Conservation (phyloP, 2,329 filamentous ascomycete species). For the Remersonia thermophila region DNA sequence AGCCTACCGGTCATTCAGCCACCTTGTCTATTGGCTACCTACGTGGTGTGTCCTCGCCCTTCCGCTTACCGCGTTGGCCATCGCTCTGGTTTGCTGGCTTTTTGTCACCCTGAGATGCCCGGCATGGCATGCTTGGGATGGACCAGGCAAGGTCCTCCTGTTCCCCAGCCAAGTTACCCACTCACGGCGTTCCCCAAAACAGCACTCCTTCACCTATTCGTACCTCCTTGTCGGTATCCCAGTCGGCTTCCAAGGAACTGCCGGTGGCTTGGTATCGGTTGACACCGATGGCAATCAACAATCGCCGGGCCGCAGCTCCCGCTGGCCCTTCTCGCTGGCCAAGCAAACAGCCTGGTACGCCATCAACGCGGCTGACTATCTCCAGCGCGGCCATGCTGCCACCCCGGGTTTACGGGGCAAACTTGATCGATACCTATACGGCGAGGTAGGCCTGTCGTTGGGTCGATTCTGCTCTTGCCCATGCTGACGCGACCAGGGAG, state of each 20-base stretch:
- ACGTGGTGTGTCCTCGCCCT: too few relatives aligned
- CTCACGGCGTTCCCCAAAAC: constrained; percentile 51
- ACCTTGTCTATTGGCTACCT: too few relatives aligned
- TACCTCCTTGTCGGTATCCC: constrained; percentile 60
- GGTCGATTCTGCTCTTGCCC: background rate
- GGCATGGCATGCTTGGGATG: constrained; percentile 13
- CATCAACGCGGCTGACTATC: constrained; percentile 47
- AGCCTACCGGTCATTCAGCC: too few relatives aligned
- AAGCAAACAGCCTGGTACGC: constrained; percentile 37
- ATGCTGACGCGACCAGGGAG: constrained; percentile 31
- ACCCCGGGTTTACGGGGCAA: constrained; percentile 49
- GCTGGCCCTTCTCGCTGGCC: constrained; percentile 18
- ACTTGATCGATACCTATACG: constrained; percentile 44
- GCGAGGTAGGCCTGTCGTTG: constrained; percentile 35
- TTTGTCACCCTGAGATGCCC: too few relatives aligned
- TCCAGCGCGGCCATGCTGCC: constrained; percentile 38
- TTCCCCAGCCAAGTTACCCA: constrained; percentile 57
- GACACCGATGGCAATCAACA: constrained; percentile 18
- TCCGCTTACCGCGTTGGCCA: too few relatives aligned
- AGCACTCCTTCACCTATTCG: constrained; percentile 56
- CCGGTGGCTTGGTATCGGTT: constrained; percentile 44
- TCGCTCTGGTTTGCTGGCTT: too few relatives aligned
- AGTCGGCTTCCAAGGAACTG: constrained; percentile 45
- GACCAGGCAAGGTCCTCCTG: constrained; percentile 34
- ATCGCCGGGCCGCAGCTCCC: constrained; percentile 11